Evolutionary conservation across 2,329 filamentous ascomycete genomes (phyloP), one percentile per base, ranked within the genome.

Genomic region (Elsinoe perseae): DNA sequence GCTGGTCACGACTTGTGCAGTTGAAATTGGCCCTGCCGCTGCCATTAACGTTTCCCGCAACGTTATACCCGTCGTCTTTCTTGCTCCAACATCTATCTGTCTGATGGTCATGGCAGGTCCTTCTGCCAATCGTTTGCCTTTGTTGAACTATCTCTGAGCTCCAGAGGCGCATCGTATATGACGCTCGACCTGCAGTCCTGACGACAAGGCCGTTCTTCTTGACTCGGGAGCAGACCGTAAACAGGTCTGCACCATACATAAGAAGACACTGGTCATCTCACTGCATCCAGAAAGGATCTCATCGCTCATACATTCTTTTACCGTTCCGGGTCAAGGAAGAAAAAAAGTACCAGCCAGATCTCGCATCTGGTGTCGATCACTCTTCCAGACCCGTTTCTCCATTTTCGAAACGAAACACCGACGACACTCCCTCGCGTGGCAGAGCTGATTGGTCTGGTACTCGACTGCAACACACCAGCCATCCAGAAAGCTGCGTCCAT

Each of bases 131-230:
- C 40, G 53, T 38, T 21, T 44, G 53, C 36, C 48, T 40, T n/a
- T 27, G 53, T 44, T 46, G 34, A 48, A 34, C 42, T 25, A 44
- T 30, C 40, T 48, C 53, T 21, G 40, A 36, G 36, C 36, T 34
- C 40, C 40, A 42, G 25, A 42, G 23, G 40, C 53, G 27, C 30
- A 44, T 21, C 53, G 53, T 56, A 44, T 44, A 46, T 56, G 53
- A 56, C 53, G 53, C 53, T 48, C 40, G 20, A 14, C 34, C 52
- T 56, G 53, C 53, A 56, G 53, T 56, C 53, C 53, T 38, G 53
- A 34, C 53, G 53, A 56, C 53, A 56, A 42, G 53, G 23, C 53
- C 53, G 53, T 56, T 56, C 50, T 42, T 52, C 48, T 52, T 52
- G 48, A 52, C 48, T 52, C 50, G 50, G 27, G n/a, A 14, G 20